Conservation (phyloP, 2,329 filamentous ascomycete species). For the Curvularia verruculosa region DNA sequence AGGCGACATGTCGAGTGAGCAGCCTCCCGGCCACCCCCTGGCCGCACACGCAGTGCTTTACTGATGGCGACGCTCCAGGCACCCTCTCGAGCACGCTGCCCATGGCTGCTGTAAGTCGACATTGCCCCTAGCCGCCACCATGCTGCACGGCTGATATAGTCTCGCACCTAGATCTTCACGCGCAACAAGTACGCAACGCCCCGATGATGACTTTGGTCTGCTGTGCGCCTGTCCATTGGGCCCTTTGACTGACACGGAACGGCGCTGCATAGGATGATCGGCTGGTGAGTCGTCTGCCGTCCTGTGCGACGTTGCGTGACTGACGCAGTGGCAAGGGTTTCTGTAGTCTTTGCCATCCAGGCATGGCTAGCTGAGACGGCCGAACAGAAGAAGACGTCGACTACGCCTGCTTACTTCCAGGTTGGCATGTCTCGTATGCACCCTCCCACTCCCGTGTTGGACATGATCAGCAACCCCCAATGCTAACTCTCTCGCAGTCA, state of each 20-base stretch:
- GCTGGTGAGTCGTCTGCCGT: slow-evolving; percentile 57
- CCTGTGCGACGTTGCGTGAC: slow-evolving; percentile 15
- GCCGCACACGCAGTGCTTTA: not conserved
- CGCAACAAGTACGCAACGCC: slow-evolving; percentile 71
- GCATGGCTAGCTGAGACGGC: slow-evolving; percentile 78
- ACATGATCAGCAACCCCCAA: too few species aligned
- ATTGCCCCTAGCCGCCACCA: slow-evolving; percentile 12
- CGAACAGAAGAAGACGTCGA: slow-evolving; percentile 66
- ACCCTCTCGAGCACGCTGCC: slow-evolving; percentile 79
- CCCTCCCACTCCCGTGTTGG: not conserved
- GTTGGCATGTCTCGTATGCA: slow-evolving; percentile 80
- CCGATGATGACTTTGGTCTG: slow-evolving; percentile 8
- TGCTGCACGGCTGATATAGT: slow-evolving; percentile 38
- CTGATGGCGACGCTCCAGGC: slow-evolving; percentile 46
- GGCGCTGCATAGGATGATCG: slow-evolving; percentile 61
- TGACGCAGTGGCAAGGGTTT: slow-evolving; percentile 60
- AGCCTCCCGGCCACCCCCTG: not conserved
- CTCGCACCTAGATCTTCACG: slow-evolving; percentile 73
- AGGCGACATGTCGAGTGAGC: slow-evolving; percentile 72
- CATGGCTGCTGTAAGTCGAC: slow-evolving; percentile 78
- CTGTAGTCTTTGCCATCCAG: slow-evolving; percentile 76
- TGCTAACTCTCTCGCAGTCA: slow-evolving; percentile 38
- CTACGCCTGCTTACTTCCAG: slow-evolving; percentile 75
- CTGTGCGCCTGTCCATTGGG: slow-evolving; percentile 6
- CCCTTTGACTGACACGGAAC: slow-evolving; percentile 23